Evolutionary conservation across 768 basidiomycete genomes (phyloP).

Genomic region (Clitopilus hobsonii): DNA sequence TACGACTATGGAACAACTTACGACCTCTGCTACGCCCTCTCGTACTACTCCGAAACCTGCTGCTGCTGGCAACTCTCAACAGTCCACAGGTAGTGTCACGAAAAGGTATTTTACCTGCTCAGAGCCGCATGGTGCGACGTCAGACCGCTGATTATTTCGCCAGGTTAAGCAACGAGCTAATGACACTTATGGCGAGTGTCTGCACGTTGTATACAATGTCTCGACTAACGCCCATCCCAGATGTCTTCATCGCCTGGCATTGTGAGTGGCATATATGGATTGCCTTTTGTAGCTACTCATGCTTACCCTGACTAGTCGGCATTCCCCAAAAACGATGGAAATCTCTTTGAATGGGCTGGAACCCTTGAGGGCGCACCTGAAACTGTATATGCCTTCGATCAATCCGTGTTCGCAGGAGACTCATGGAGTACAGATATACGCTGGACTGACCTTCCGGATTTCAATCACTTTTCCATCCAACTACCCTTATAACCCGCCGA

Average conservation of each 20-base stretch:
- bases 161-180: slow-evolving; percentile 78
- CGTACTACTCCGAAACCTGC: slow-evolving; percentile 56
- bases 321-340: slow-evolving; percentile 83
- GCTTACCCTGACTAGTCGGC: slow-evolving; percentile 54
- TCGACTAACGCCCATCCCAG: slow-evolving; percentile 29
- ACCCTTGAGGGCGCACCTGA: slow-evolving; percentile 79
- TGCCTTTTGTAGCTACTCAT: not conserved
- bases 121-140: not conserved
- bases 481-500: slow-evolving; percentile 84
- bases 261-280: slow-evolving; percentile 38
- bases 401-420: not conserved
- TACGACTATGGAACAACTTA: slow-evolving; percentile 63
- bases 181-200: slow-evolving; percentile 76
- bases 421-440: slow-evolving; percentile 56
- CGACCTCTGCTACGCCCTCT: slow-evolving; percentile 56
- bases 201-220: not conserved
- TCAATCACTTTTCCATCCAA: slow-evolving; percentile 81
- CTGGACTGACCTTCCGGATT: slow-evolving; percentile 77
- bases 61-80: slow-evolving; percentile 45
- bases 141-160: not conserved
- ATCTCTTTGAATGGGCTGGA: slow-evolving; percentile 87
- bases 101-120: slow-evolving; percentile 56
- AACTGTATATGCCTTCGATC: slow-evolving; percentile 46
- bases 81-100: slow-evolving; percentile 72
- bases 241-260: slow-evolving; percentile 90